Conservation (phyloP, 1,284 basidiomycete genomes). For the Boletus smithii region DNA sequence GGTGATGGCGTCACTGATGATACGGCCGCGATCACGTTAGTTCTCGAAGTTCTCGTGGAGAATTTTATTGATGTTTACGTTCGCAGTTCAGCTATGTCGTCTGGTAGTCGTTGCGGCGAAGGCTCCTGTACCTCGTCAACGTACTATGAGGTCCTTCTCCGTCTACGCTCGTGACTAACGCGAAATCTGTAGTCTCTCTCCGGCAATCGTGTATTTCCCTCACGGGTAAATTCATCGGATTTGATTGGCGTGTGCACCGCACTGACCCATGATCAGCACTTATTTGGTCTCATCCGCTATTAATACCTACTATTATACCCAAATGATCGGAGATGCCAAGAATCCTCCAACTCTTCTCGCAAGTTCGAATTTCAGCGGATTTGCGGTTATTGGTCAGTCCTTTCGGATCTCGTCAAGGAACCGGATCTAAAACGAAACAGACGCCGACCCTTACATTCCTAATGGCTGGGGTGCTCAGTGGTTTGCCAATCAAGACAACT, state of each 20-base stretch:
- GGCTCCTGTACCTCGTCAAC: slow-evolving; percentile 24
- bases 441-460: slow-evolving; percentile 44
- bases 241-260: background rate
- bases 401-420: background rate
- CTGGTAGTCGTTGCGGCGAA: slow-evolving; percentile 15
- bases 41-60: background rate
- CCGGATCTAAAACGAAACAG: slow-evolving; percentile 18
- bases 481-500: slow-evolving; percentile 53
- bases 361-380: slow-evolving; percentile 44
- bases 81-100: slow-evolving; percentile 1
- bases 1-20: slow-evolving; percentile 32
- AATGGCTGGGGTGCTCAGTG: slow-evolving; percentile 37
- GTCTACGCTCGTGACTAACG: background rate
- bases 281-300: slow-evolving; percentile 51
- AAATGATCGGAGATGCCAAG: slow-evolving; percentile 47
- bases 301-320: slow-evolving; percentile 49
- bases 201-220: slow-evolving; percentile 29
- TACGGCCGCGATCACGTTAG: slow-evolving; percentile 28
- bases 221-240: slow-evolving; percentile 11
- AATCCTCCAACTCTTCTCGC: slow-evolving; percentile 49
- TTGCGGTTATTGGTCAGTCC: slow-evolving; percentile 47
- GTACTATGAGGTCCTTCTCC: slow-evolving; percentile 11
- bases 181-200: slow-evolving; percentile 18
- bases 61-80: background rate
- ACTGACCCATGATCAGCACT: slow-evolving; percentile 21